Evolutionary conservation across 768 basidiomycete genomes (phyloP), one percentile per base, ranked within the genome.

Genomic region (Rhodosporidiobolus odoratus): DNA sequence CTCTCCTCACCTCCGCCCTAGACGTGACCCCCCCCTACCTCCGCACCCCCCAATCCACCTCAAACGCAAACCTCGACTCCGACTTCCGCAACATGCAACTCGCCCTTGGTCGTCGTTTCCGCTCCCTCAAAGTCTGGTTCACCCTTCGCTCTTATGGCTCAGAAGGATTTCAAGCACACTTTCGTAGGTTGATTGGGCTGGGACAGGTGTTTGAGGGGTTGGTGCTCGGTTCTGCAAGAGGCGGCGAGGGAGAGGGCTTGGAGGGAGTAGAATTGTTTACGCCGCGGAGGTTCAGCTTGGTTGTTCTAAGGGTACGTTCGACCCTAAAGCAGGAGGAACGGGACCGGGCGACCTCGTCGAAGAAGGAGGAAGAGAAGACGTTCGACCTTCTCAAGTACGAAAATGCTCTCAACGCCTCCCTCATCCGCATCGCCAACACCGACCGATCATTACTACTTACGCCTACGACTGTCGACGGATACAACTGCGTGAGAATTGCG

Each of bases 111-210:
- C 85, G 92, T n/a, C 86, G 90, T 52, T 96, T 95, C 84, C 85
- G 94, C 43, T 89, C 91, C 32, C 82, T 95, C 72, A 96, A 96
- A 78, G 73, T 96, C 12, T 95, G 91, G 91, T 96, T 96, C 78
- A 89, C 94, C 34, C 81, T 96, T 57, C 85, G 92, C 21, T 88
- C 88, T 71, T 94, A 60, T 65, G 78, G 93, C 10, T 84, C 86
- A 19, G 81, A 87, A 58, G 92, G 93, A 1, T 93, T 94, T 81
- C 86, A 85, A 69, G 82, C 80, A 21, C 87, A 95, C 77, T 88
- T 95, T 52, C 85, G 87, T 72, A 83, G 82, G 76, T 88, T 87
- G 72, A 62, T 84, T 79, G n/a, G 19, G 53, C 45, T 72, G 40
- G 70, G 67, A 9, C 23, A 66, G 30, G 53, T 35, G 5, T 48